Conservation (phyloP, 345 rosid genomes). For the Eucalyptus dawsonii region DNA sequence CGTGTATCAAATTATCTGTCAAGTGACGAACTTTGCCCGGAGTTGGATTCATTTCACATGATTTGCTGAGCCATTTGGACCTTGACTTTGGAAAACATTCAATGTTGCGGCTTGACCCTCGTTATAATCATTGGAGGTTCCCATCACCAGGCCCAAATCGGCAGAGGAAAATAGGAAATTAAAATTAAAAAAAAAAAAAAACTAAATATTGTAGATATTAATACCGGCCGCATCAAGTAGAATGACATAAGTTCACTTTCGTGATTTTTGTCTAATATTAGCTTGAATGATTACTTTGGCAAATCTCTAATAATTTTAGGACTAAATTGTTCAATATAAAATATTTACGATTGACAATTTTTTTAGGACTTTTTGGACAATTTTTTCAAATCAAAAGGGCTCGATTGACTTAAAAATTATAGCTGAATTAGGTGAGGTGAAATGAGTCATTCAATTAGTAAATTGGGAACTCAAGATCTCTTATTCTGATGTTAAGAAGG, state of each 20-base stretch:
- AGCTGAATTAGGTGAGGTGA: not conserved
- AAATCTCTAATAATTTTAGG: too few relatives aligned
- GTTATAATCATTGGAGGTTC: not conserved
- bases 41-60: not conserved
- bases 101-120: not conserved
- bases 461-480: not conserved
- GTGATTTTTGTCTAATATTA: too few relatives aligned
- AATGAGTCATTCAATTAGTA: not conserved
- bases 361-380: too few relatives aligned
- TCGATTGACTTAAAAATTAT: not conserved
- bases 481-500: not conserved
- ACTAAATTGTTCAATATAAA: too few relatives aligned
- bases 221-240: rapidly evolving
- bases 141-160: not conserved
- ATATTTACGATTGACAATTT: too few relatives aligned
- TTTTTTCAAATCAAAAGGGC: not conserved
- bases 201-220: too few relatives aligned
- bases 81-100: not conserved
- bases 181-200: too few relatives aligned
- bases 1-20: not conserved
- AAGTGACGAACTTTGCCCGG: not conserved
- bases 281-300: too few relatives aligned
- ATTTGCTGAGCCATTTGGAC: not conserved
- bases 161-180: not conserved
- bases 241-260: too few relatives aligned